Base-by-base conservation (phyloP, 306 rosid genomes). In the Quercus ilex region DNA sequence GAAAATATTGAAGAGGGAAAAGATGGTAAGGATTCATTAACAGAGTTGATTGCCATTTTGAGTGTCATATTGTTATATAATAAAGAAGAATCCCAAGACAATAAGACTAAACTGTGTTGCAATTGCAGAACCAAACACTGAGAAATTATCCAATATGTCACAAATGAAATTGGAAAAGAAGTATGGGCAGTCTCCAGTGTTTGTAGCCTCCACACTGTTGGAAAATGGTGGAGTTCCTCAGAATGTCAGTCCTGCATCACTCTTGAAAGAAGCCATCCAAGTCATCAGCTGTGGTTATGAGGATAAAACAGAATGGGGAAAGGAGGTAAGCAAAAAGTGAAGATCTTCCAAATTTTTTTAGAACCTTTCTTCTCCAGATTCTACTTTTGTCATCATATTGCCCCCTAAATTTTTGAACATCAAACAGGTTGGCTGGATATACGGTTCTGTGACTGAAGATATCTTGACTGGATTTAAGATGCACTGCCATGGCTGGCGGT, bases 401-500 rank as follows among this genome's bases (percentile, higher is more conserved):
- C 62, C 49, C 62, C 79, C 71, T 71, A 75, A 74, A 67, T 18
- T 70, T 59, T 23, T 88, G 82, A 71, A 69, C 74, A 38, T 73
- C 46, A 6, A 74, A 55, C 84, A 96, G 99, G 96, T 90, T 84
- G 99, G 99, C 23, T 96, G 98, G 99, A 96, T 96, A 64, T 96
- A 96, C 81, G 99, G 98, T 75, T 93, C 98, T 19, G 99, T 96
- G 76, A 96, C 99, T 6, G 99, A 96, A 83, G 99, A 96, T 85
- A 96, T 96, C 86, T 88, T 96, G 87, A 96, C 98, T 65, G 99
- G 99, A 78, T 96, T 96, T 78, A 96, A 96, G 87, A 96, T 96
- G 99, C 99, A 96, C 59, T 96, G 99, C 84, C 99, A 96, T 75
- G 99, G 99, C 63, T 96, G 99, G 99, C 88, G 96, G 69, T 96